Evolutionary conservation across 73 alveolate species (phyloP).

Genomic region (Paramecium primaurelia): DNA sequence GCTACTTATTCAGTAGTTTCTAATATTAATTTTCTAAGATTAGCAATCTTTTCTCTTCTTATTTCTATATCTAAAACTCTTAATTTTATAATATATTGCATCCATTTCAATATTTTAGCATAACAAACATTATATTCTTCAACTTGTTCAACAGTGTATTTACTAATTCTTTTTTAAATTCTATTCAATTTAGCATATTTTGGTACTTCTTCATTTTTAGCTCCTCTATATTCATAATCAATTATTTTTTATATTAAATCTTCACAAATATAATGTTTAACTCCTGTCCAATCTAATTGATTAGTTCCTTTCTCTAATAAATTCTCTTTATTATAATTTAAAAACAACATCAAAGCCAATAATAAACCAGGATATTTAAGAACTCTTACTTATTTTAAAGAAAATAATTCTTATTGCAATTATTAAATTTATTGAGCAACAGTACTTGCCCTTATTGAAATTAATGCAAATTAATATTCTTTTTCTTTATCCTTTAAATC

Average conservation of each 20-base stretch:
- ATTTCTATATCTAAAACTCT: neutral
- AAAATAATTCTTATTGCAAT: constrained; percentile 4
- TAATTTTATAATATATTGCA: neutral
- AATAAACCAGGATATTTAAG: constrained; percentile 84
- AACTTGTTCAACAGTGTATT: constrained; percentile 3
- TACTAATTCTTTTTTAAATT: neutral
- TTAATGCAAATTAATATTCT: constrained; percentile 43
- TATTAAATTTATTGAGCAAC: neutral
- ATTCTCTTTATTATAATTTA: constrained; percentile 70
- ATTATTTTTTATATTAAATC: constrained; percentile 65
- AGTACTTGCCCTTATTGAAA: constrained; percentile 1
- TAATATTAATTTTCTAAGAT: neutral
- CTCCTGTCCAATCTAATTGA: constrained; percentile 92
- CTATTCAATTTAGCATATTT: constrained; percentile 71
- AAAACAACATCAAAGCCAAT: constrained; percentile 81
- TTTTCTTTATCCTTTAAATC: constrained; percentile 55
- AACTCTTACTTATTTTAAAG: constrained; percentile 74
- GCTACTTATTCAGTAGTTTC: neutral
- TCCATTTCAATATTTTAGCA: constrained; percentile 38
- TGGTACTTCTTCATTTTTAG: constrained; percentile 85
- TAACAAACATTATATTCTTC: constrained; percentile 63
- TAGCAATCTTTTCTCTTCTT: constrained; percentile 26
- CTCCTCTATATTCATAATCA: constrained; percentile 78
- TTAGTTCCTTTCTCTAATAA: constrained; percentile 87
- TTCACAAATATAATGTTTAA: constrained; percentile 73